These are phyloP conservation scores for Chlamydomonas urium DNA, from an alignment of 139 green algal genomes.

Conservation along the genomic window DNA sequence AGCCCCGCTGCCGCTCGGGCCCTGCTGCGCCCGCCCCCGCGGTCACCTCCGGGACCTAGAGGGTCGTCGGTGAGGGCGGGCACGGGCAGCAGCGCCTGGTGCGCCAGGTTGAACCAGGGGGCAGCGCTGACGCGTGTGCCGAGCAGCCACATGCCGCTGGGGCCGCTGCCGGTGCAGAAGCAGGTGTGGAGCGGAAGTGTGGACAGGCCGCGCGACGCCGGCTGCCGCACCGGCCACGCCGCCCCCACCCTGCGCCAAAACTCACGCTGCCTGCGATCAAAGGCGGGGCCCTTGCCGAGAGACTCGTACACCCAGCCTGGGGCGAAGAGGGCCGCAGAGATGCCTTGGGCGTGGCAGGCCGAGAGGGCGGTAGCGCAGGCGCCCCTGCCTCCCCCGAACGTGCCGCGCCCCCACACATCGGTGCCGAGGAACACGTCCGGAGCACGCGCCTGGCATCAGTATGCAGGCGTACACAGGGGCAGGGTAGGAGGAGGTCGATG, in stretches of 20 bases:
- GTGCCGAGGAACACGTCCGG: slow-evolving; percentile 2
- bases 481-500: neutral
- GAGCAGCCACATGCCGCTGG: slow-evolving; percentile 15
- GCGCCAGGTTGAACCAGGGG: slow-evolving; percentile 37
- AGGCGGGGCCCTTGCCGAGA: neutral
- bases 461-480: too few species aligned
- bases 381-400: slow-evolving; percentile 54
- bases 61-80: too few species aligned
- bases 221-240: neutral
- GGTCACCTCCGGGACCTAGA: neutral
- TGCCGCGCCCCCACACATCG: slow-evolving; percentile 68
- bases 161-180: slow-evolving; percentile 44
- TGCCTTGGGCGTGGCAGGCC: slow-evolving; percentile 18
- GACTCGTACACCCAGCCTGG: slow-evolving; percentile 58
- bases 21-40: neutral
- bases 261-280: neutral
- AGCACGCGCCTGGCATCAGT: too few species aligned
- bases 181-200: slow-evolving; percentile 39
- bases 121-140: slow-evolving; percentile 13
- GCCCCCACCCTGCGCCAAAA: neutral
- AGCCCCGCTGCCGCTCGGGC: neutral
- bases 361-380: slow-evolving; percentile 26
- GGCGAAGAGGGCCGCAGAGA: slow-evolving; percentile 56
- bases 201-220: neutral
- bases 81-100: slow-evolving; percentile 4